Evolutionary conservation across 73 alveolate species (phyloP).

Genomic region (Tetrahymena malaccensis): DNA sequence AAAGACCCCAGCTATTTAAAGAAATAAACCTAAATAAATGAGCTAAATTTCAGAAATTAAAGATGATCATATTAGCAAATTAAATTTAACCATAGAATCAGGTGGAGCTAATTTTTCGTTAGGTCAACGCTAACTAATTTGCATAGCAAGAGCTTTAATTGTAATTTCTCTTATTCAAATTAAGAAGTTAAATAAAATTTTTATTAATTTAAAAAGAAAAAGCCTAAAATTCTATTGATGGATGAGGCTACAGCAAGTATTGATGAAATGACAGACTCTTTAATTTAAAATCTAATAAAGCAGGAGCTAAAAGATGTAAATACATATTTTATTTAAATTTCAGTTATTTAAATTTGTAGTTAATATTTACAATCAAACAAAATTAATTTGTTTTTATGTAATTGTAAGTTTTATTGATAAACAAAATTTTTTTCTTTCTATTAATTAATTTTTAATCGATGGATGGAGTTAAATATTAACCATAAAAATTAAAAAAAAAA

Average conservation of each 20-base stretch:
- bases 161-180: neutral
- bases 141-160: constrained; percentile 56
- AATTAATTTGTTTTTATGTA: no score
- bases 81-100: neutral
- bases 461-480: no score
- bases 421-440: no score
- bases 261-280: constrained; percentile 53
- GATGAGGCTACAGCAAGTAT: constrained; percentile 77
- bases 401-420: no score
- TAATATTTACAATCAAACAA: no score
- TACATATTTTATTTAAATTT: neutral
- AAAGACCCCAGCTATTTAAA: neutral
- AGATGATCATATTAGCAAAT: neutral
- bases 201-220: neutral
- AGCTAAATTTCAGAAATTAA: neutral
- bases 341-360: no score
- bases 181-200: neutral
- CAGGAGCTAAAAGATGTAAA: constrained; percentile 29
- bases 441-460: no score
- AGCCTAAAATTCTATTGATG: constrained; percentile 47
- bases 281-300: constrained; percentile 47
- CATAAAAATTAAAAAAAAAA: no score
- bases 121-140: neutral
- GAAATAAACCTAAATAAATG: neutral
- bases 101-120: constrained; percentile 13